Conservation (phyloP, 106 monocot genomes). For the Acorus calamus region DNA sequence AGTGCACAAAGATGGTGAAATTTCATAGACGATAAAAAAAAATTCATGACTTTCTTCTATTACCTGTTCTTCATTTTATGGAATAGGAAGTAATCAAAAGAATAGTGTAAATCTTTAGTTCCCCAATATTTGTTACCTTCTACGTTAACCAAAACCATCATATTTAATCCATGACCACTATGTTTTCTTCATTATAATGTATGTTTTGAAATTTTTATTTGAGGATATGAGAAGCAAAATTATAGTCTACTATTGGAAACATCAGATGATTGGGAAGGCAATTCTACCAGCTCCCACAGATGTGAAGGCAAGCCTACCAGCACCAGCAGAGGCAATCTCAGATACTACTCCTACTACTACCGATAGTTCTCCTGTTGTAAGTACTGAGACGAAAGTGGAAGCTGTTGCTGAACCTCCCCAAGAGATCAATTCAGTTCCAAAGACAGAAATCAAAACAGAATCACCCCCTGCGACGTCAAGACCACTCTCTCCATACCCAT, state of each 20-base stretch:
- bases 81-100: no score
- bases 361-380: slow-evolving; percentile 5
- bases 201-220: not conserved
- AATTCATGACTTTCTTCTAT: no score
- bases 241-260: not conserved
- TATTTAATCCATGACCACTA: no score
- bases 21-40: no score
- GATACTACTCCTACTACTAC: slow-evolving; percentile 6
- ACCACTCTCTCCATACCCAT: slow-evolving; percentile 54
- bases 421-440: slow-evolving; percentile 30
- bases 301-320: slow-evolving; percentile 20
- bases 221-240: not conserved
- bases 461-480: slow-evolving; percentile 12
- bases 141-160: no score
- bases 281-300: slow-evolving; percentile 29
- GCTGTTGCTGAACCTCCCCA: slow-evolving; percentile 17
- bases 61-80: no score
- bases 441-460: no score
- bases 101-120: no score
- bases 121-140: no score
- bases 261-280: slow-evolving; percentile 54
- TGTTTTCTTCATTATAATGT: no score
- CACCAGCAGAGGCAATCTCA: slow-evolving; percentile 18
- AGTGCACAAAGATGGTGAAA: no score
- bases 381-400: slow-evolving; percentile 17